These are phyloP conservation scores for Begonia peltatifolia DNA, from an alignment of 306 rosid genomes.

Conservation along the genomic window DNA sequence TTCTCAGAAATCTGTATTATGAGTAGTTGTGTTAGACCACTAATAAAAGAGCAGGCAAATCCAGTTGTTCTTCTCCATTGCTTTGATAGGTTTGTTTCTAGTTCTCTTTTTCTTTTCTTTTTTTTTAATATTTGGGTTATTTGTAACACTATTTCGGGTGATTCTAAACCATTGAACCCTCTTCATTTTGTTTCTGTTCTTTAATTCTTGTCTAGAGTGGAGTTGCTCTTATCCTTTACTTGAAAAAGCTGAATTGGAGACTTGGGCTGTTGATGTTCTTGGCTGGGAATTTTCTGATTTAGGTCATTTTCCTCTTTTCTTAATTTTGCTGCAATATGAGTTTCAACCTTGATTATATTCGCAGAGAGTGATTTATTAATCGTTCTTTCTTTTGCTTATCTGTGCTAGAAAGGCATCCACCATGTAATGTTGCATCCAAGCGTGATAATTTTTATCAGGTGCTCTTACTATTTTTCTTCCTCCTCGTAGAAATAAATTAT, in stretches of 20 bases:
- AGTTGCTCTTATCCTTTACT: constrained; percentile 68
- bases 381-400: not conserved
- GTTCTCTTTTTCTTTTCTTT: too few relatives aligned
- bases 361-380: not conserved
- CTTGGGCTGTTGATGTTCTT: constrained; percentile 92
- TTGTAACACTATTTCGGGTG: too few relatives aligned
- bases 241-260: constrained; percentile 72
- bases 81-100: constrained; percentile 58
- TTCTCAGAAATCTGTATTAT: constrained; percentile 39
- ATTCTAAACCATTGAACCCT: too few relatives aligned
- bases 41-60: constrained; percentile 35
- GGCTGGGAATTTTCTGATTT: constrained; percentile 98
- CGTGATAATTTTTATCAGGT: constrained; percentile 85
- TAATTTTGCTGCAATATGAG: not conserved
- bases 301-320: constrained; percentile 25
- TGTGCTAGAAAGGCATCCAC: constrained; percentile 57
- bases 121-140: too few relatives aligned
- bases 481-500: not conserved
- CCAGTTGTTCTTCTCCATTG: constrained; percentile 86
- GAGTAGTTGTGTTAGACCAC: constrained; percentile 87
- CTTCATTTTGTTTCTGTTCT: constrained; percentile 9
- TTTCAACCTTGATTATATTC: too few relatives aligned
- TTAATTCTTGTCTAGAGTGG: constrained; percentile 97
- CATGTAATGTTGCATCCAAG: constrained; percentile 60
- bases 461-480: constrained; percentile 3